Conservation (phyloP, 257 asterid species). For the Vinca minor region DNA sequence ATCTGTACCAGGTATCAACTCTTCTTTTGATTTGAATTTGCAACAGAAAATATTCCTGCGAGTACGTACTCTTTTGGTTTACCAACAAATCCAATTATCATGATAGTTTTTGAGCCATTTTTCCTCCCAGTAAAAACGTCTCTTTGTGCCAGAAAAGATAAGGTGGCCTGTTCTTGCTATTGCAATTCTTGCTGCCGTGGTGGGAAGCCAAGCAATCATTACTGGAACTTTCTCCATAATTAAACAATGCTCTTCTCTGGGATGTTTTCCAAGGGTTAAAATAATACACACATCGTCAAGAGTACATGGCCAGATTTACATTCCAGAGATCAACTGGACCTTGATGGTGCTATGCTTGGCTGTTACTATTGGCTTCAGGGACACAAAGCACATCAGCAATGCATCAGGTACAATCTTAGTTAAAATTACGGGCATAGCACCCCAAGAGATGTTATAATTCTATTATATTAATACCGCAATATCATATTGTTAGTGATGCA, state of each 20-base stretch:
- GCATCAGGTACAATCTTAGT: constrained; percentile 52
- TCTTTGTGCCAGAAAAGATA: constrained; percentile 43
- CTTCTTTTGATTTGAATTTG: constrained; percentile 8
- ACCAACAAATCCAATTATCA: neutral
- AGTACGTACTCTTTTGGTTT: constrained; percentile 24
- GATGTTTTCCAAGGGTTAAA: constrained; percentile 81
- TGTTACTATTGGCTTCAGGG: constrained; percentile 80
- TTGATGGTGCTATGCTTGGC: constrained; percentile 86
- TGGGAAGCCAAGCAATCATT: constrained; percentile 94
- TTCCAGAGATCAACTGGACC: constrained; percentile 92
- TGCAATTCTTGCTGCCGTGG: constrained; percentile 96
- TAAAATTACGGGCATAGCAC: neutral
- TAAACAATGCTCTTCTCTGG: constrained; percentile 89
- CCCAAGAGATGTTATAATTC: neutral
- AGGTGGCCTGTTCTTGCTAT: constrained; percentile 91
- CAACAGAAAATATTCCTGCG: constrained; percentile 10
- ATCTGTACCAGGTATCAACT: constrained; percentile 71
- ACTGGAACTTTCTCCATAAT: constrained; percentile 91
- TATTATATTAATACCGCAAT: too few relatives aligned
- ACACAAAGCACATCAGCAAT: constrained; percentile 89
- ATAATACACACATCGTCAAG: constrained; percentile 84
- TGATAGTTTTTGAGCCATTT: constrained; percentile 20
- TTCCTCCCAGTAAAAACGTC: neutral
- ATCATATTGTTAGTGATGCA: too few relatives aligned
- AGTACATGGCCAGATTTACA: constrained; percentile 82